Conservation (phyloP, 805 yeast species). For the Priceomyces fermenticarens region DNA sequence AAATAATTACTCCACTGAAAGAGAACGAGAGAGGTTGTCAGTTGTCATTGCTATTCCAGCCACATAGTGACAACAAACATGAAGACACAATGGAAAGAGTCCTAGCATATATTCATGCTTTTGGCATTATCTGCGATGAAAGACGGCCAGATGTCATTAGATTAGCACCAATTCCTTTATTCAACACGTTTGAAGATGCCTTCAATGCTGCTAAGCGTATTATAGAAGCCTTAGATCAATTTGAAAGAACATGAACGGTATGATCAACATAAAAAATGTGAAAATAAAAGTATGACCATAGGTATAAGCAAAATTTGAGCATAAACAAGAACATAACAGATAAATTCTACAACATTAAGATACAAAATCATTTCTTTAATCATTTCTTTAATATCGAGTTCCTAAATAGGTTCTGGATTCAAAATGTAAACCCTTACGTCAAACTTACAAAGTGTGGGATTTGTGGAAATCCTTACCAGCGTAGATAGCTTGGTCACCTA, state of each 20-base stretch:
- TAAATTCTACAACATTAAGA: background rate
- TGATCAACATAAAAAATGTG: background rate
- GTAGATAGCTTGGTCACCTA: constrained; percentile 94
- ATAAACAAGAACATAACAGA: background rate
- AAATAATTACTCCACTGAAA: constrained; percentile 70
- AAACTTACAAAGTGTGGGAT: constrained; percentile 36
- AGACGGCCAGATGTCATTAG: constrained; percentile 88
- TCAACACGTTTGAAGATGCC: constrained; percentile 73
- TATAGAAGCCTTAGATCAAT: constrained; percentile 32
- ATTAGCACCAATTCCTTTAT: constrained; percentile 82
- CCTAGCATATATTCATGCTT: constrained; percentile 43
- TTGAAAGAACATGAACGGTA: constrained; percentile 2
- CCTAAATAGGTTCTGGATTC: too few species aligned
- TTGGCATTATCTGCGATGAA: constrained; percentile 82
- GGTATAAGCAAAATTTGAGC: too few species aligned
- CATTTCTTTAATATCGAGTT: too few species aligned
- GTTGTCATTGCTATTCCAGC: constrained; percentile 64
- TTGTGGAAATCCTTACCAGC: constrained; percentile 90
- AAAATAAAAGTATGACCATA: too few species aligned
- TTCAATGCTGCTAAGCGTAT: constrained; percentile 43
- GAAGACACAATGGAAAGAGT: constrained; percentile 61
- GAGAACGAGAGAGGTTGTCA: constrained; percentile 72
- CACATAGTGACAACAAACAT: constrained; percentile 31
- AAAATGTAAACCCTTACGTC: background rate
- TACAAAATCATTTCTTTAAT: too few species aligned